A percentile compares a stretch with the other conserved stretches of the same genome.
These are phyloP conservation scores for Hymenoscyphus infarciens DNA, from an alignment of 2,329 filamentous ascomycete species.

Conservation along the genomic window DNA sequence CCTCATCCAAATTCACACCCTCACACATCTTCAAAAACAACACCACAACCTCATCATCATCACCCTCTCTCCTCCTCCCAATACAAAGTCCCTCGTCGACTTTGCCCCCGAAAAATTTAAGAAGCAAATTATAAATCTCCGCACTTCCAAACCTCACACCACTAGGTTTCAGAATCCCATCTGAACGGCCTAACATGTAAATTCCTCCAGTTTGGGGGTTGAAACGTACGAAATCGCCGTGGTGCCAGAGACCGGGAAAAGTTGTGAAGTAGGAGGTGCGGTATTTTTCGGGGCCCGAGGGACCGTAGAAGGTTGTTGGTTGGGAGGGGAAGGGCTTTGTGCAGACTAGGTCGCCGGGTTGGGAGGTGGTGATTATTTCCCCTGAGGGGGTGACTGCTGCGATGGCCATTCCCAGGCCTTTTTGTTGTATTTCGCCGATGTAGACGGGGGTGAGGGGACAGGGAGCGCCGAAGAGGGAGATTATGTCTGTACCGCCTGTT, in stretches of 20 bases:
- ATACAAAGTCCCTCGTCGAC: conserved; percentile 87
- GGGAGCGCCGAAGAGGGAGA: conserved; percentile 87
- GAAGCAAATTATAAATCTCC: conserved; percentile 93
- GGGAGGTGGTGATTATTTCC: conserved; percentile 45
- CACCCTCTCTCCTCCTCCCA: conserved; percentile 58
- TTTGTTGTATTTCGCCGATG: conserved; percentile 72
- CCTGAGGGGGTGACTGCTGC: conserved; percentile 52
- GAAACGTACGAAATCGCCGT: conserved; percentile 82
- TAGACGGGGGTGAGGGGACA: conserved; percentile 72
- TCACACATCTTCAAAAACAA: conserved; percentile 78
- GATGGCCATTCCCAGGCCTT: conserved; percentile 77
- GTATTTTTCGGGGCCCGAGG: conserved; percentile 61
- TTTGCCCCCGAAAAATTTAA: conserved; percentile 73
- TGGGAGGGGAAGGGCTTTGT: conserved; percentile 83
- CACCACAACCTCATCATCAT: conserved; percentile 50
- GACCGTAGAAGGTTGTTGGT: conserved; percentile 84
- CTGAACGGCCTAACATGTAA: conserved; percentile 86
- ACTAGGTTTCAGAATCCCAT: conserved; percentile 88
- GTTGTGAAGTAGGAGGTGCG: conserved; percentile 81
- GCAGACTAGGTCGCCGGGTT: conserved; percentile 86
- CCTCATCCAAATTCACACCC: conserved; percentile 47
- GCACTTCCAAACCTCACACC: conserved; percentile 90
- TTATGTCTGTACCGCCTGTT: conserved; percentile 94
- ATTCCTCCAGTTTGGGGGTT: conserved; percentile 72
- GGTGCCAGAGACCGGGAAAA: conserved; percentile 79